These are phyloP conservation scores for Talaromyces nanjingensis DNA, from an alignment of 495 filamentous ascomycete genomes.

Conservation along the genomic window DNA sequence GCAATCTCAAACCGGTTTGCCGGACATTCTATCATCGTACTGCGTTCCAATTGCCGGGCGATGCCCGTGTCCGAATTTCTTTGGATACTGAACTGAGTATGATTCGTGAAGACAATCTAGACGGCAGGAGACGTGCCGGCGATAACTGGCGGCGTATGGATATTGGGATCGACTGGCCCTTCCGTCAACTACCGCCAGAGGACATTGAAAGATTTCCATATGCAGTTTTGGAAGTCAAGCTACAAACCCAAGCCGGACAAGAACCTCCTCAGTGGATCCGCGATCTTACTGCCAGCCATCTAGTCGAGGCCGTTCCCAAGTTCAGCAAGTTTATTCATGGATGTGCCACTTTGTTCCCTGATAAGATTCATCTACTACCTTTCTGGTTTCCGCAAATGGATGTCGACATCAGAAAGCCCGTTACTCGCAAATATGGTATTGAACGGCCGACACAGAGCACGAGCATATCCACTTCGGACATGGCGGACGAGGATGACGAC, in stretches of 20 bases:
- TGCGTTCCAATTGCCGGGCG: constrained; percentile 93
- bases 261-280: constrained; percentile 95
- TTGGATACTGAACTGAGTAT: constrained; percentile 94
- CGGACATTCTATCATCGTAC: constrained; percentile 97
- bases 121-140: constrained; percentile 67
- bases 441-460: constrained; percentile 66
- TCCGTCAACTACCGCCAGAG: constrained; percentile 75
- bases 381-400: constrained; percentile 99
- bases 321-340: constrained; percentile 99
- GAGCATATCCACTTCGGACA: constrained; percentile 70
- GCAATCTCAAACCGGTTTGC: constrained; percentile 75
- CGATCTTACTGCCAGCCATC: constrained; percentile 81
- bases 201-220: constrained; percentile 93
- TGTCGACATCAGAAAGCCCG: constrained; percentile 91
- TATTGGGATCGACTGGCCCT: constrained; percentile 94
- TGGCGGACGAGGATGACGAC: constrained; percentile 57
- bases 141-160: constrained; percentile 96
- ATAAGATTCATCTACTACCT: constrained; percentile 81
- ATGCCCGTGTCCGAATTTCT: constrained; percentile 93
- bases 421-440: constrained; percentile 81
- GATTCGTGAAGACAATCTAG: constrained; percentile 90
- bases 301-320: constrained; percentile 96
- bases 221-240: constrained; percentile 92
- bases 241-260: constrained; percentile 95
- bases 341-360: constrained; percentile 76